Evolutionary conservation across 2,329 filamentous ascomycete species (phyloP).

Genomic region (Catunica adiposa): DNA sequence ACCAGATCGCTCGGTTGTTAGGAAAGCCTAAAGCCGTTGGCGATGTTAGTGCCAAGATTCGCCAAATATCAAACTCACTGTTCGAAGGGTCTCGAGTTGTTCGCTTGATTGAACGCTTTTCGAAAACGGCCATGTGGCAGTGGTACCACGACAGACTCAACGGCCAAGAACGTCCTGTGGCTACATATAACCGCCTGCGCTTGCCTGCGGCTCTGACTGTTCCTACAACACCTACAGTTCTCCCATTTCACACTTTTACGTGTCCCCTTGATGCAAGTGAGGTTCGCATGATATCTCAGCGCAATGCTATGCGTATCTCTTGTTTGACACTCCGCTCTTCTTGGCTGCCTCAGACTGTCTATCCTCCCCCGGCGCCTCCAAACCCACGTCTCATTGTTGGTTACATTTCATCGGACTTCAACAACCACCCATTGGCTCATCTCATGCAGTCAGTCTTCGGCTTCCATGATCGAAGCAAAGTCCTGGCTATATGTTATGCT

Average conservation of each 20-base stretch:
- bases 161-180: constrained; percentile 36
- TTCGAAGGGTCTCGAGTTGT: constrained; percentile 84
- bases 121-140: constrained; percentile 59
- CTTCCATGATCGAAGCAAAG: constrained; percentile 56
- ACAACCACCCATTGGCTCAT: constrained; percentile 92
- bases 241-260: constrained; percentile 96
- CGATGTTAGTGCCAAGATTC: constrained; percentile 27
- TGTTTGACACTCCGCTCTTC: constrained; percentile 71
- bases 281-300: constrained; percentile 83
- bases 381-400: constrained; percentile 74
- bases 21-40: constrained; percentile 21
- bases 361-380: constrained; percentile 70
- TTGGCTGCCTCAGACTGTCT: constrained; percentile 72
- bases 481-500: constrained; percentile 85
- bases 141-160: constrained; percentile 76
- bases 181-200: constrained; percentile 53
- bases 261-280: constrained; percentile 83
- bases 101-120: constrained; percentile 68
- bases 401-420: constrained; percentile 96
- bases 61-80: constrained; percentile 51
- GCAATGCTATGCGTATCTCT: constrained; percentile 85
- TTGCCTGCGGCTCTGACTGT: constrained; percentile 58
- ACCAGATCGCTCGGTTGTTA: constrained; percentile 29
- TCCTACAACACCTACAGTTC: constrained; percentile 78
- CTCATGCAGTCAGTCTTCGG: constrained; percentile 99